Base-by-base conservation (phyloP, 192 early-diverging fungal species). In the Entophlyctis luteolus region DNA sequence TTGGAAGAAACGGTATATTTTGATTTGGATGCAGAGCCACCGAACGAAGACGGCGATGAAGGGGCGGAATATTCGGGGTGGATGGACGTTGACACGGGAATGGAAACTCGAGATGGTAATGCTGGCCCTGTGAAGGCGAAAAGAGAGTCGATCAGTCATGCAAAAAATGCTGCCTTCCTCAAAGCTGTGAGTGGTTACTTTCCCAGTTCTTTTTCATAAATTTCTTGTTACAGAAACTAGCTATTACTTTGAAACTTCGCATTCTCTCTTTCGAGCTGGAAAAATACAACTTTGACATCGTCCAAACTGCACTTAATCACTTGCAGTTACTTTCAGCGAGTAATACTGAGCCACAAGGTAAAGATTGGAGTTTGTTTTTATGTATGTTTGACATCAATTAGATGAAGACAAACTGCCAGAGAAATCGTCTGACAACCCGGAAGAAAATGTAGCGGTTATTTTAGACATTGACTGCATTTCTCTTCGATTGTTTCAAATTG, bases 141-240 rank as follows among this genome's bases (percentile, higher is more conserved):
- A 25, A 10, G 10, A 32, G 66, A 47, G 2, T 20, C 25, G 38
- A 53, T 10, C 31, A 36, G 18, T 3, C 4, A 16, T 36, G 63
- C 23, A 1, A 8, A 60, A 10, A 59, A 74, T 8, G 47, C 59
- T 25, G 75, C 71, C 29, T 62, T 86, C 3, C 48, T 81, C 31
- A 77, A 69, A 47, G 87, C 87, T 37, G 79, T 82, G 55, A 79
- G 83, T 37, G 48, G 74, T 22, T 83, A 83, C 0, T 74, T 84
- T 8, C 76, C 82, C 31, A 82, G 77, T 14, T 85, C 87, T 34
- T 86, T 90, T 82, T 75, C 75, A 27, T 25, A 28, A 0, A n/a
- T 27, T 10, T n/a, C 20, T 5, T 50, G 50, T 29, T 28, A 27
- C 20, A 37, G 23, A n/a, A n/a, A 18, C 32, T 32, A 45, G 39